Base-by-base conservation (phyloP, 1,284 basidiomycete genomes). In the Neolentinus lepideus region DNA sequence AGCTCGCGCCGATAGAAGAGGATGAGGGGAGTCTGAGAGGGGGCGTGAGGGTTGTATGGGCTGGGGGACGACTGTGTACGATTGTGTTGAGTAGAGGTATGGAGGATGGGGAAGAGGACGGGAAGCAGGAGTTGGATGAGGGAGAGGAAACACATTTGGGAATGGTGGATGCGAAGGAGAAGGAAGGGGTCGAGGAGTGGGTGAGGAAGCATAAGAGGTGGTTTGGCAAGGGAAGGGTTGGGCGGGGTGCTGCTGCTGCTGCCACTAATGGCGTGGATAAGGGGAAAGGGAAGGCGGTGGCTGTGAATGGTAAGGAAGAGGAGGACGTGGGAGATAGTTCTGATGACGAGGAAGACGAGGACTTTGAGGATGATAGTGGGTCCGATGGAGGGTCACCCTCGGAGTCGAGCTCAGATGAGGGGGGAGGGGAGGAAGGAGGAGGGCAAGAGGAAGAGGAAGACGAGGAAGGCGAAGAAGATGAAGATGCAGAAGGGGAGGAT, bases 141-240 rank as follows among this genome's bases (percentile, higher is more conserved):
- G 75, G 75, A 1, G 71, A 80, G 52, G 85, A 88, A 66, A 80
- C 80, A 0, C 80, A 83, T 63, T 85, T 90, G 61, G 75, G 77
- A 24, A 83, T 87, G 78, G 76, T 90, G 10, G 87, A 90, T 59
- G 81, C 80, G 26, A 75, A 74, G 60, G 87, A 90, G 66, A 77
- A 82, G 62, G 81, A 84, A 31, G 76, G 77, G 16, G 84, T 90
- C 53, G 71, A 75, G 27, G 72, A 76, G 29, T 90, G 88, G 88
- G 77, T 83, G 25, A 72, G 79, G 54, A 70, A 72, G 55, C 73
- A 81, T 57, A 75, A 77, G 33, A 72, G 78, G 60, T 59, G 77
- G n/a, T 86, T 90, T 67, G 85, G 85, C 21, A 75, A 73, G 61
- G 26, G 33, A 57, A 26, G 58, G 36, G 53, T 54, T 43, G 57